phyloP scores from a whole-genome alignment of 768 basidiomycete genomes.

The Termitomyces sp. region DNA sequence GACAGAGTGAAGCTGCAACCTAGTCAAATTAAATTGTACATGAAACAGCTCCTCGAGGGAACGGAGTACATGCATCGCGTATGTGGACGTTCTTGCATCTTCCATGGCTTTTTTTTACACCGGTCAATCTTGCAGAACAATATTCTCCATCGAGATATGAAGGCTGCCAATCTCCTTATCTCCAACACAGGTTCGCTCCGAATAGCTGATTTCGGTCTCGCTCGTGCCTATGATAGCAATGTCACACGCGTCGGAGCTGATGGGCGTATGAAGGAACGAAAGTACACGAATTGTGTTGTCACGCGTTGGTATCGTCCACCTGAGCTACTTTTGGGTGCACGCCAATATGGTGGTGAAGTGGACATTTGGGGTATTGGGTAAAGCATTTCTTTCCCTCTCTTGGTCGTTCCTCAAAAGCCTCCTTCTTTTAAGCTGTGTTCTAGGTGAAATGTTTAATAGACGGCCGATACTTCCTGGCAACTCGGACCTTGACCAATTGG shows the following conservation, averaged over 20 bases:
- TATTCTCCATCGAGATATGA: slow-evolving; percentile 98
- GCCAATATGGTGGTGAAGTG: slow-evolving; percentile 88
- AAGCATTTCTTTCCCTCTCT: slow-evolving; percentile 20
- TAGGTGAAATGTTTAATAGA: slow-evolving; percentile 94
- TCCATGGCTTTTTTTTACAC: background rate
- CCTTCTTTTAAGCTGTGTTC: slow-evolving; percentile 63
- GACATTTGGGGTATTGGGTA: slow-evolving; percentile 99
- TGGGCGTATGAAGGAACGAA: slow-evolving; percentile 48
- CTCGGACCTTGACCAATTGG: slow-evolving; percentile 88
- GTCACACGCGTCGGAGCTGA: slow-evolving; percentile 33
- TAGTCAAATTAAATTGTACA: slow-evolving; percentile 91
- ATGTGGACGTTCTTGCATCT: slow-evolving; percentile 20
- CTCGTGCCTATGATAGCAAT: slow-evolving; percentile 67
- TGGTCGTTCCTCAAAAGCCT: background rate
- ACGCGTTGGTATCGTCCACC: slow-evolving; percentile 95
- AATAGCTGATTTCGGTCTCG: slow-evolving; percentile 95
- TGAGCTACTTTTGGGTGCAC: slow-evolving; percentile 84
- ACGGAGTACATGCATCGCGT: slow-evolving; percentile 95
- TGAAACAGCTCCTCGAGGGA: slow-evolving; percentile 94
- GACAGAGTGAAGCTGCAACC: slow-evolving; percentile 78
- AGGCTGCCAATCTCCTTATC: slow-evolving; percentile 95
- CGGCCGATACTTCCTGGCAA: slow-evolving; percentile 84
- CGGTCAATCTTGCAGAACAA: slow-evolving; percentile 59
- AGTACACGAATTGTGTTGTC: slow-evolving; percentile 94
- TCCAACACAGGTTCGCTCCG: slow-evolving; percentile 78